Evolutionary conservation across 1,284 basidiomycete genomes (phyloP).

Genomic region (Ceratobasidium sp.): DNA sequence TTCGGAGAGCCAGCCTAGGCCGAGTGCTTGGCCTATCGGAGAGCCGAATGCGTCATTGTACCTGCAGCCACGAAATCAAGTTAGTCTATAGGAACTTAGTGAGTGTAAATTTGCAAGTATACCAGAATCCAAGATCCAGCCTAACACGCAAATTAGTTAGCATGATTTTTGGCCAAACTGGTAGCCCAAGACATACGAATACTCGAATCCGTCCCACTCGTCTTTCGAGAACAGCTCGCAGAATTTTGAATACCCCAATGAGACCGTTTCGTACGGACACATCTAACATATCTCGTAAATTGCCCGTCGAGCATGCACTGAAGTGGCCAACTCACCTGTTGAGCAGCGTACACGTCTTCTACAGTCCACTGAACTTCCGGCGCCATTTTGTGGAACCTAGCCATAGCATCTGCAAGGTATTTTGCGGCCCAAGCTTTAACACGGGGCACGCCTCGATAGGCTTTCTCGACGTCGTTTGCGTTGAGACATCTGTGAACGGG

Average conservation of each 20-base stretch:
- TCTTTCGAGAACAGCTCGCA: constrained; percentile 89
- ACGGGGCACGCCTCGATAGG: constrained; percentile 68
- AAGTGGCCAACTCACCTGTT: constrained; percentile 5
- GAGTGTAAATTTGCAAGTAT: constrained; percentile 20
- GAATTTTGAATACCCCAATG: constrained; percentile 89
- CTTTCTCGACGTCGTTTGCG: constrained; percentile 61
- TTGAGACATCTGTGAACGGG: constrained; percentile 66
- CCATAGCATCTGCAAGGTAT: constrained; percentile 51
- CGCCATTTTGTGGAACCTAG: constrained; percentile 50
- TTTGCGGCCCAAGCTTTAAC: constrained; percentile 57
- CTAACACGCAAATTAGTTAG: constrained; percentile 50
- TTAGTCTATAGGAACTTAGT: constrained; percentile 25
- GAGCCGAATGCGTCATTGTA: constrained; percentile 84
- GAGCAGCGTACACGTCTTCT: constrained; percentile 41
- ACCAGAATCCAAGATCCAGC: constrained; percentile 63
- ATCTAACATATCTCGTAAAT: constrained; percentile 54
- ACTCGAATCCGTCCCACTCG: constrained; percentile 91
- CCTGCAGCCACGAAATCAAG: constrained; percentile 57
- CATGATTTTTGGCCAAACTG: neutral
- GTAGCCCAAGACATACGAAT: constrained; percentile 65
- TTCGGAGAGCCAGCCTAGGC: constrained; percentile 87
- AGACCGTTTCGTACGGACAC: constrained; percentile 92
- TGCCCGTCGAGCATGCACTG: neutral
- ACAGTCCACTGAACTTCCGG: constrained; percentile 37
- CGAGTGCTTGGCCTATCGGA: constrained; percentile 80